A percentile compares a stretch with the other conserved stretches of the same genome.
These are phyloP conservation scores for Rugonectria rugulosa DNA, from an alignment of 2,329 filamentous ascomycete species.

Conservation along the genomic window DNA sequence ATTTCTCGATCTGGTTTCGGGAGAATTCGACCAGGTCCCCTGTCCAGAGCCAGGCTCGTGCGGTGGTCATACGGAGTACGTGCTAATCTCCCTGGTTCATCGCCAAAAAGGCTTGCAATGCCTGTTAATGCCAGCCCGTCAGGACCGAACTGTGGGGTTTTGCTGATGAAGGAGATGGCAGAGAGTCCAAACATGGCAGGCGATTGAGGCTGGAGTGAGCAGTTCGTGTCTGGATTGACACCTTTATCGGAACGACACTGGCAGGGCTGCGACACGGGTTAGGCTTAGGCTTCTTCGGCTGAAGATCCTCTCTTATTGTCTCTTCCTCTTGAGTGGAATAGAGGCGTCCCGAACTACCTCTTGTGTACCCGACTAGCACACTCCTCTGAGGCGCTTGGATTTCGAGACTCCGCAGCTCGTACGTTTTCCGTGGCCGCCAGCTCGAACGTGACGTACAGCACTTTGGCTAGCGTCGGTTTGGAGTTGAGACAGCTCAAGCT, in stretches of 20 bases:
- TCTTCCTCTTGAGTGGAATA: too few species aligned
- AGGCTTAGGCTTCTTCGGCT: not conserved
- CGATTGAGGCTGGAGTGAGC: slow-evolving; percentile 13
- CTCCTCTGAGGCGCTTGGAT: not conserved
- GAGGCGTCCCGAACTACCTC: not conserved
- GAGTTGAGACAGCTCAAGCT: slow-evolving; percentile 28
- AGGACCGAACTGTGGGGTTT: slow-evolving; percentile 21
- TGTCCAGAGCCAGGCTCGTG: slow-evolving; percentile 34
- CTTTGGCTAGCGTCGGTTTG: slow-evolving; percentile 23
- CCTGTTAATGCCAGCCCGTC: slow-evolving; percentile 12
- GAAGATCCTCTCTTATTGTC: not conserved
- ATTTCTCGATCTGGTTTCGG: slow-evolving; percentile 31
- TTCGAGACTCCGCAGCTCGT: slow-evolving; percentile 3
- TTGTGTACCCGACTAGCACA: too few species aligned
- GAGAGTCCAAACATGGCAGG: slow-evolving; percentile 15
- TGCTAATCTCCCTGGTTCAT: slow-evolving; percentile 34
- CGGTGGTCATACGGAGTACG: slow-evolving; percentile 28
- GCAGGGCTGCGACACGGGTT: not conserved
- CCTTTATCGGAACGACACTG: not conserved
- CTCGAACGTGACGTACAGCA: slow-evolving; percentile 14
- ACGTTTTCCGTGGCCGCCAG: slow-evolving; percentile 10
- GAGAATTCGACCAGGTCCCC: slow-evolving; percentile 28
- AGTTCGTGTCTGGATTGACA: slow-evolving; percentile 16
- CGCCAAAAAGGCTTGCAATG: slow-evolving; percentile 32
- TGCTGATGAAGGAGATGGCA: slow-evolving; percentile 21